Evolutionary conservation across 2,329 filamentous ascomycete species (phyloP), one percentile per base, ranked within the genome.

Genomic region (Fusarium subglutinans): DNA sequence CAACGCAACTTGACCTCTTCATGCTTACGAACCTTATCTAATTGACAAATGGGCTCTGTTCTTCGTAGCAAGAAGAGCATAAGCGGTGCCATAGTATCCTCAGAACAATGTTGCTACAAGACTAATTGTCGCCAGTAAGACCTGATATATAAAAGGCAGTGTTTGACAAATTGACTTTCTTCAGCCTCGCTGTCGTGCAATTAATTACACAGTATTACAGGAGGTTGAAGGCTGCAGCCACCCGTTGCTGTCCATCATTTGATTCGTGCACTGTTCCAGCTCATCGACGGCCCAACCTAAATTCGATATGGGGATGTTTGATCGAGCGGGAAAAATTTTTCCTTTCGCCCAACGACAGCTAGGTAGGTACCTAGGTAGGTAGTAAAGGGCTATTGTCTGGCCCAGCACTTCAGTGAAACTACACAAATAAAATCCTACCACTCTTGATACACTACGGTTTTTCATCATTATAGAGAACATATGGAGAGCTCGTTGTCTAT

Each of bases 301-400:
- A 69, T 37, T 41, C 33, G 33, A 33, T 30, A 26, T 51, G 30
- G 48, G 48, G 30, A 17, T 44, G 41, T 47, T 48, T 50, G 51
- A 55, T 61, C 20, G 11, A 40, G 18, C 55, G 50, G 59, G 68
- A 74, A 78, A 78, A 68, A 8, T 62, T 76, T 77, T 66, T 38
- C 73, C 58, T 61, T 60, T 65, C 56, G 41, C 68, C 72, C 68
- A 59, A 66, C 48, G 10, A 59, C 26, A 55, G 11, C 24, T 26
- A 26, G 26, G 26, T 26, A 26, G 26, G 26, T 26, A 26, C 26
- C 18, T 63, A 30, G 20, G 47, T 43, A 59, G n/a, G n/a, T n/a
- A n/a, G n/a, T 35, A 17, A 37, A 35, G 10, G 30, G 48, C 56
- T 54, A 35, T 15, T 8, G 33, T 77, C 69, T 70, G 68, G 69